These are phyloP conservation scores for Nyctanthes arbortristis DNA, from an alignment of 257 asterid genomes.

Conservation along the genomic window DNA sequence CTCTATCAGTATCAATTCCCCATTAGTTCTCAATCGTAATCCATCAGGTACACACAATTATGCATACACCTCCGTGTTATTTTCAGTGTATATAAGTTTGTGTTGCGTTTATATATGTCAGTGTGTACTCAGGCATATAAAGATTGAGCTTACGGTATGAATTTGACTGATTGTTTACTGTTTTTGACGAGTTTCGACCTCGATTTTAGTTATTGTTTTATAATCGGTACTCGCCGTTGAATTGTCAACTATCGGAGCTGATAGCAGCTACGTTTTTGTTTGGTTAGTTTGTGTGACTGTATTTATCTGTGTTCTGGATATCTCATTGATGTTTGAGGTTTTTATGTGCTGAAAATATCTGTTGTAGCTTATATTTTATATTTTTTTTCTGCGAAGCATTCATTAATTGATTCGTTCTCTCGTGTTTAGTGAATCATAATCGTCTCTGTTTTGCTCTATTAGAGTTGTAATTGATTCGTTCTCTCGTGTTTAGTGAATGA, in stretches of 20 bases:
- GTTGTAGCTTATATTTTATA: not conserved
- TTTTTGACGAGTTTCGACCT: not conserved
- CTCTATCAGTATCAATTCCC: not conserved
- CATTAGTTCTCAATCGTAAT: constrained; percentile 7
- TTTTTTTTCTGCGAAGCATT: constrained; percentile 11
- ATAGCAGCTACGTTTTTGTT: constrained; percentile 11
- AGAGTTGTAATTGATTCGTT: not conserved
- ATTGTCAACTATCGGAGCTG: not conserved
- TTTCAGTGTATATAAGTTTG: not conserved
- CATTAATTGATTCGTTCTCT: not conserved
- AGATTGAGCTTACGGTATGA: not conserved
- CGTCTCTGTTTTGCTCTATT: not conserved
- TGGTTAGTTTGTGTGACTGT: constrained; percentile 15
- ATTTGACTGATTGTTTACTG: constrained; percentile 17
- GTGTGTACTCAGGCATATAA: not conserved
- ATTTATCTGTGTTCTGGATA: not conserved
- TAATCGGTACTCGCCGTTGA: not conserved
- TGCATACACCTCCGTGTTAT: not conserved
- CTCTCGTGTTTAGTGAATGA: not conserved
- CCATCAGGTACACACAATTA: constrained; percentile 4
- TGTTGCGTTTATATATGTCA: not conserved
- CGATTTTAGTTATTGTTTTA: not conserved
- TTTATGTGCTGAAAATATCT: not conserved
- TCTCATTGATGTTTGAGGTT: not conserved
- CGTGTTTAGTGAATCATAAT: not conserved